These are phyloP conservation scores for Claviceps fusiformis DNA, from an alignment of 2,329 filamentous ascomycete genomes.

Conservation along the genomic window DNA sequence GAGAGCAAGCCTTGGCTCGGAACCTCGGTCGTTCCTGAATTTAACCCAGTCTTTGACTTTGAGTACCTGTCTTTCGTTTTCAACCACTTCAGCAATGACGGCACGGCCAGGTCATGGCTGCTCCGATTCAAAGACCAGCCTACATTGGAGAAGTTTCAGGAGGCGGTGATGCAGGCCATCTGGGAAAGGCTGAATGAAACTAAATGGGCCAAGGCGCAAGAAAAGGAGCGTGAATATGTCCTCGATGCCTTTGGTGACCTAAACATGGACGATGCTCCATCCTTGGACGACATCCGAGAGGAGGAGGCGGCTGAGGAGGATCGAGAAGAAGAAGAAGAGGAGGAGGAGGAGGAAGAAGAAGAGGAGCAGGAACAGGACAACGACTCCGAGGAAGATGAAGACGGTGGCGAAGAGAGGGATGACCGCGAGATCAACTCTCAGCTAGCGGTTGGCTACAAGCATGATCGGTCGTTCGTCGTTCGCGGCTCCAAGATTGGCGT, in stretches of 20 bases:
- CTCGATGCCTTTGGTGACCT: constrained; percentile 91
- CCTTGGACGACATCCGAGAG: constrained; percentile 30
- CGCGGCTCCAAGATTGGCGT: constrained; percentile 96
- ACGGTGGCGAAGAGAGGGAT: constrained; percentile 58
- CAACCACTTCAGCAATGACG: constrained; percentile 84
- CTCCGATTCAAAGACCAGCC: constrained; percentile 78
- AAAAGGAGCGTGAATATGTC: constrained; percentile 86
- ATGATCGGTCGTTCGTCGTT: constrained; percentile 93
- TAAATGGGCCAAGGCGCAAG: constrained; percentile 89
- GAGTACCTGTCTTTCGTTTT: constrained; percentile 99
- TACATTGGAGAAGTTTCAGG: constrained; percentile 74
- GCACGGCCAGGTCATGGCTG: constrained; percentile 89
- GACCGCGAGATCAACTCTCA: constrained; percentile 80
- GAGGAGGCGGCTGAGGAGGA: constrained; percentile 29
- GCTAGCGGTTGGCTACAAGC: constrained; percentile 90
- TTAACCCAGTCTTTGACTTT: constrained; percentile 98
- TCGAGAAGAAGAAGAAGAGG: constrained; percentile 44
- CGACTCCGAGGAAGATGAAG: constrained; percentile 54
- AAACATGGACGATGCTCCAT: constrained; percentile 65
- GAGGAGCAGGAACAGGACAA: constrained; percentile 57
- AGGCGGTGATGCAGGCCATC: constrained; percentile 85
- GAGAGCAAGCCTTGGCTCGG: constrained; percentile 73
- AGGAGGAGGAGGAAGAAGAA: constrained; percentile 47
- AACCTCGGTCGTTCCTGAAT: constrained; percentile 72
- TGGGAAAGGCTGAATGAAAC: constrained; percentile 94